A percentile compares a stretch with the other conserved stretches of the same genome.
These are phyloP conservation scores for Penicillium crustosum DNA, from an alignment of 2,329 filamentous ascomycete genomes.

Conservation along the genomic window DNA sequence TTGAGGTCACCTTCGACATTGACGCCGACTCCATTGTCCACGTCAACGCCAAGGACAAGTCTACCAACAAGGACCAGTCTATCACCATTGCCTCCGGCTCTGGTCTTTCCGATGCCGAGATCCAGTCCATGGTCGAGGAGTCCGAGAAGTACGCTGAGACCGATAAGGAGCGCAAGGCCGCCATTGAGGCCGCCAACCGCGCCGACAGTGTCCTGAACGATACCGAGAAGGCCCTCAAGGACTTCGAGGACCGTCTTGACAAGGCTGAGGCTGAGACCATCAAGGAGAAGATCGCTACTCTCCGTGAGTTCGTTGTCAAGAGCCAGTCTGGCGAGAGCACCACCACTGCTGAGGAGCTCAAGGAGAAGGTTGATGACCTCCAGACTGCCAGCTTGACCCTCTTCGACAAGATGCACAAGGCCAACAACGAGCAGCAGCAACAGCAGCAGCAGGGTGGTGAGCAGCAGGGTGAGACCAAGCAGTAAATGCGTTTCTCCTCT, in stretches of 20 bases:
- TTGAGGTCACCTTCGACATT: slow-evolving; percentile 98
- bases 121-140: slow-evolving; percentile 95
- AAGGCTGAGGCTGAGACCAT: slow-evolving; percentile 92
- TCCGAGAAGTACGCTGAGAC: slow-evolving; percentile 93
- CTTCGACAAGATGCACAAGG: slow-evolving; percentile 99
- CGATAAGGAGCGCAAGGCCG: slow-evolving; percentile 94
- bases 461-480: slow-evolving; percentile 66
- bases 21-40: slow-evolving; percentile 97
- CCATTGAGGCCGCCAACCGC: slow-evolving; percentile 96
- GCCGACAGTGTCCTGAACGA: slow-evolving; percentile 96
- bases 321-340: slow-evolving; percentile 88
- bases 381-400: slow-evolving; percentile 93
- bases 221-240: slow-evolving; percentile 96
- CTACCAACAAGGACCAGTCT: slow-evolving; percentile 98
- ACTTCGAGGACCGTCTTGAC: slow-evolving; percentile 93
- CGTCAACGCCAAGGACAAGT: slow-evolving; percentile 98
- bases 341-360: slow-evolving; percentile 86
- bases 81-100: slow-evolving; percentile 98
- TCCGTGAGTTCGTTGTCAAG: slow-evolving; percentile 90
- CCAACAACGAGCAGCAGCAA: slow-evolving; percentile 65
- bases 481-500: slow-evolving; percentile 20
- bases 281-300: slow-evolving; percentile 83
- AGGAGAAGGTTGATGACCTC: slow-evolving; percentile 98
- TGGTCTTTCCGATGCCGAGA: slow-evolving; percentile 91
- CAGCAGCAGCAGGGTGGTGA: slow-evolving; percentile 53